These are phyloP conservation scores for Neostapfia colusana DNA, from an alignment of 176 grass and related monocot genomes.

Conservation along the genomic window DNA sequence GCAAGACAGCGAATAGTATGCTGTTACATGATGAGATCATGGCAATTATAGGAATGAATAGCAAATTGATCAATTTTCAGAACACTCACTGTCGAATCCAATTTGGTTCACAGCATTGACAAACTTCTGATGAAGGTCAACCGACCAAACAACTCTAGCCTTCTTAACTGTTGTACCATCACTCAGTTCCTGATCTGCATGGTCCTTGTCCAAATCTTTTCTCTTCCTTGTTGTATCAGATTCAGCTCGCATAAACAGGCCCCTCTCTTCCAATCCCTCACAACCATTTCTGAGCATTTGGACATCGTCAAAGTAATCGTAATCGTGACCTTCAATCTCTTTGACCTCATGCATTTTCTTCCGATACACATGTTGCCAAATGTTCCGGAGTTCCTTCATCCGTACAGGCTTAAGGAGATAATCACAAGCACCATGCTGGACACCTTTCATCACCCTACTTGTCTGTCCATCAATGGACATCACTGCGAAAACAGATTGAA, in stretches of 20 bases:
- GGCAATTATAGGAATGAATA: slow-evolving; percentile 1
- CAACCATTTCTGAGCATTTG: slow-evolving; percentile 61
- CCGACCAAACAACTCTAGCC: slow-evolving; percentile 97
- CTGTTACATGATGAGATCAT: slow-evolving; percentile 29
- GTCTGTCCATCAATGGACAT: slow-evolving; percentile 99
- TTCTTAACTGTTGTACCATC: slow-evolving; percentile 75
- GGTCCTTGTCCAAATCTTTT: slow-evolving; percentile 75
- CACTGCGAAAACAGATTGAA: slow-evolving; percentile 68
- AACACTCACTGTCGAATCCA: slow-evolving; percentile 94
- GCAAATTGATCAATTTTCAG: slow-evolving; percentile 21
- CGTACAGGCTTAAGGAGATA: slow-evolving; percentile 98
- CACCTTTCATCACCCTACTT: slow-evolving; percentile 99
- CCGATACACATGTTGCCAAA: slow-evolving; percentile 96
- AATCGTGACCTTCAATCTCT: slow-evolving; percentile 80
- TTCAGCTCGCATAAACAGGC: slow-evolving; percentile 50
- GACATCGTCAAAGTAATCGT: slow-evolving; percentile 64
- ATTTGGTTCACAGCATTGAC: slow-evolving; percentile 99
- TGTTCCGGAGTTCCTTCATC: slow-evolving; percentile 98
- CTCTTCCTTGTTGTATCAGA: slow-evolving; percentile 54
- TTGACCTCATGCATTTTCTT: slow-evolving; percentile 98
- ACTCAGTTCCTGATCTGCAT: slow-evolving; percentile 70
- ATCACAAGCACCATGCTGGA: slow-evolving; percentile 95
- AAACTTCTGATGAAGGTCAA: slow-evolving; percentile 96
- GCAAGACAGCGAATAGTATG: slow-evolving; percentile 38
- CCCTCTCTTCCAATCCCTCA: slow-evolving; percentile 74